These are phyloP conservation scores for Fagopyrum homotropicum DNA, from an alignment of 148 eudicot genomes.

Conservation along the genomic window DNA sequence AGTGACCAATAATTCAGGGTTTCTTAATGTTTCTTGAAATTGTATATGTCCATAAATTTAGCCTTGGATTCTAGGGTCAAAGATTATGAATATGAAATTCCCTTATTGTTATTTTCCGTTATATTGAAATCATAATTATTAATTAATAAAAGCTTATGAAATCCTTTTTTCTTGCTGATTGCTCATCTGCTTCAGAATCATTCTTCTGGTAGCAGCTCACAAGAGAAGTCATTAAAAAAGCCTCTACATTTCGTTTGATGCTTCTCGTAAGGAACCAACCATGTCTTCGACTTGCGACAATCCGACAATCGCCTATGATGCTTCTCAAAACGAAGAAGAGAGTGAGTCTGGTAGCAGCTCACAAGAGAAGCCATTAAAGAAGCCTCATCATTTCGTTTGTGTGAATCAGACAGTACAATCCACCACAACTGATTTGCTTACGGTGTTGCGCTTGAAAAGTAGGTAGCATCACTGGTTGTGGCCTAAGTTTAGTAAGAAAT, in stretches of 20 bases:
- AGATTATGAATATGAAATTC: too few relatives aligned
- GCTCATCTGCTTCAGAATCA: background rate
- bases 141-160: conserved; percentile 3
- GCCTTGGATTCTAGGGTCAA: background rate
- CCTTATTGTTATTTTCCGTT: too few relatives aligned
- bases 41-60: background rate
- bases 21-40: too few relatives aligned
- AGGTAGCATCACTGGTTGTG: too few relatives aligned
- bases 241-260: too few relatives aligned
- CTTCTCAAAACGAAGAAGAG: conserved; percentile 22
- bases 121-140: background rate
- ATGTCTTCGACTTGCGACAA: background rate
- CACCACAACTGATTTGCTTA: too few relatives aligned
- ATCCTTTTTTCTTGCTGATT: background rate
- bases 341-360: conserved; percentile 31
- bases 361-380: conserved; percentile 28
- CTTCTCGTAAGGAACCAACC: background rate
- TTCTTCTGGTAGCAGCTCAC: background rate
- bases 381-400: too few relatives aligned
- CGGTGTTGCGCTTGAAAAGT: too few relatives aligned
- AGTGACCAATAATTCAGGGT: background rate
- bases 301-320: background rate
- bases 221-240: too few relatives aligned
- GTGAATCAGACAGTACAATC: too few relatives aligned
- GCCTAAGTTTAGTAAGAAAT: too few relatives aligned